Percentiles rank a stretch among this genome's conserved stretches.
These are phyloP conservation scores for Didymella lethalis DNA, from an alignment of 2,329 filamentous ascomycete species.

Conservation along the genomic window DNA sequence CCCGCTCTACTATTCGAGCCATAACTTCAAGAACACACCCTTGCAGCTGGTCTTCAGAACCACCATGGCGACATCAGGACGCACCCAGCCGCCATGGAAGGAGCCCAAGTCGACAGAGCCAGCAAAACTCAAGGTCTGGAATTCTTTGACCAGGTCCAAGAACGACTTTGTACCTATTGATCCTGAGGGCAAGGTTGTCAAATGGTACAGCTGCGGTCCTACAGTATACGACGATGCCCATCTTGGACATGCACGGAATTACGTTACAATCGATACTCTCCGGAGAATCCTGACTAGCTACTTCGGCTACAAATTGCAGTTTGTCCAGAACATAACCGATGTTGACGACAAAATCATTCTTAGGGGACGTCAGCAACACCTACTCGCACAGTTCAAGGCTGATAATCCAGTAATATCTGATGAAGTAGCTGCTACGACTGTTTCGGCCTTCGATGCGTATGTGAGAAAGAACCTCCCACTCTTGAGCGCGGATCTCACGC, in stretches of 20 bases:
- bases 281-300: slow-evolving; percentile 83
- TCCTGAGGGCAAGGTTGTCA: slow-evolving; percentile 70
- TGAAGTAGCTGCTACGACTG: slow-evolving; percentile 59
- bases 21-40: slow-evolving; percentile 25
- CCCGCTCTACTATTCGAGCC: slow-evolving; percentile 31
- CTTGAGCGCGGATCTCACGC: slow-evolving; percentile 55
- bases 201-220: slow-evolving; percentile 90
- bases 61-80: slow-evolving; percentile 47
- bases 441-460: slow-evolving; percentile 63
- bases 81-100: slow-evolving; percentile 52
- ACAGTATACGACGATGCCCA: slow-evolving; percentile 86
- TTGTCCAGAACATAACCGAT: slow-evolving; percentile 91
- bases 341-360: slow-evolving; percentile 66
- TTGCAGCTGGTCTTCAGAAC: slow-evolving; percentile 25
- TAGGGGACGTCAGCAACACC: slow-evolving; percentile 75
- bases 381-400: slow-evolving; percentile 74
- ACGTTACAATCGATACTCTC: slow-evolving; percentile 89
- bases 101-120: slow-evolving; percentile 53
- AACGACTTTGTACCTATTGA: slow-evolving; percentile 78
- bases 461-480: slow-evolving; percentile 72
- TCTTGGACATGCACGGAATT: slow-evolving; percentile 85
- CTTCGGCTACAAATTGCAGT: slow-evolving; percentile 82
- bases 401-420: slow-evolving; percentile 55
- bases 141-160: slow-evolving; percentile 78
- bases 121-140: slow-evolving; percentile 75